Base-by-base conservation (phyloP, 2,329 filamentous ascomycete species). In the Clonostachys rhizophaga region DNA sequence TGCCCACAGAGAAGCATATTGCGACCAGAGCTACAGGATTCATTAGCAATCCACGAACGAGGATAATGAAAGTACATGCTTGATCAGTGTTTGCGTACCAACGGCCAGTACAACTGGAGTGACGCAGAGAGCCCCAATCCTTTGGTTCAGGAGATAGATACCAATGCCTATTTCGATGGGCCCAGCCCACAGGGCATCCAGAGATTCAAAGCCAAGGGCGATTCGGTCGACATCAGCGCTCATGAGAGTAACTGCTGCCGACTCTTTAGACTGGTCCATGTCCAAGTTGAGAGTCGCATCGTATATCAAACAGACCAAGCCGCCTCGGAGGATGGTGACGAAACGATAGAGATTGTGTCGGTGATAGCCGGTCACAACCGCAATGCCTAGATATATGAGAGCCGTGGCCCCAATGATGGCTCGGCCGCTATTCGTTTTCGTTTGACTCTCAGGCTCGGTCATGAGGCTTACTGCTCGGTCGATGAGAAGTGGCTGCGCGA, bases 61-160 rank as follows among this genome's bases (percentile, higher is more conserved):
- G 24, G 9, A 30, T 30, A 30, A 30, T 30, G 24, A 30, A 30
- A 30, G 6, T 30, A 10, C 7, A 9, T 30, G 24, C 8, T 30
- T 30, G 9, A 10, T 10, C 9, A 30, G 24, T 30, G 9, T 3
- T 30, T 30, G 9, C 24, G 24, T 30, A 30, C 24, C 24, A 30
- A 30, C 24, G 24, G 24, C 24, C 24, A 30, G 24, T 1, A 67
- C 64, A 7, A 81, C 62, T 0, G 77, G 75, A 0, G 71, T 69
- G 0, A 70, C 55, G 37, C 74, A 79, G 0, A 74, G 72, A 1
- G 63, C 58, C 0, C 77, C 75, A 1, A 81, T 53, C 42, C 76
- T 66, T 5, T 53, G 54, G 17, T 76, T 60, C 1, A 81, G 60
- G 0, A 80, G 61, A 55, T 66, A 80, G 42, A 68, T 68, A 0